Evolutionary conservation across 495 filamentous ascomycete species (phyloP), one percentile per base, ranked within the genome.

Genomic region (Penicillium pulvis): DNA sequence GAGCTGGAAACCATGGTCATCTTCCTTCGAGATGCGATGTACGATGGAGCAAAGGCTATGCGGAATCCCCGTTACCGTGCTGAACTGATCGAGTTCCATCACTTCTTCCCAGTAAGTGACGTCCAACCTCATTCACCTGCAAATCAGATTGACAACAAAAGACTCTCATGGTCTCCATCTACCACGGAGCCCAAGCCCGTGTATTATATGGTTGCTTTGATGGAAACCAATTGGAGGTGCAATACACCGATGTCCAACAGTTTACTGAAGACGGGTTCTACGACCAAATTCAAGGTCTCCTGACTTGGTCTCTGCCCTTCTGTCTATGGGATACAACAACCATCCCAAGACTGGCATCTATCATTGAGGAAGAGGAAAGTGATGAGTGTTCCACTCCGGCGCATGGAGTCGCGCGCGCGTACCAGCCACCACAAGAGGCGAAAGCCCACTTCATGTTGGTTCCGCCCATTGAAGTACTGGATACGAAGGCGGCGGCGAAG

Each of bases 151-250:
- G 7, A 33, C 31, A 33, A 9, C 11, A 12, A 1, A 35, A 58
- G 56, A 36, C 47, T 0, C 56, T 58, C 9, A n/a, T 58, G n/a
- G 30, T 58, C 10, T 11, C 41, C 6, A 8, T 39, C 6, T 53
- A 53, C 48, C n/a, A 6, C 4, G 56, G 56, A n/a, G 56, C 39
- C 20, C 26, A 58, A 46, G 49, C 30, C 19, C 56, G 56, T 6
- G 47, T 58, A 6, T n/a, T 58, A 1, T 36, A 14, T 12, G 49
- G 56, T 1, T 26, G 36, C 49, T 47, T 52, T 9, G 56, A 53
- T 30, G 24, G 39, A 6, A n/a, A 20, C 17, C 26, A 35, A 17
- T 28, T 58, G 9, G n/a, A 51, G 8, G 35, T 51, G 9, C 46
- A 57, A 33, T 44, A 44, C 19, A 51, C 55, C 24, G 35, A 43